Evolutionary conservation across 2,329 filamentous ascomycete species (phyloP).

Genomic region (Ambrosiella xylebori): DNA sequence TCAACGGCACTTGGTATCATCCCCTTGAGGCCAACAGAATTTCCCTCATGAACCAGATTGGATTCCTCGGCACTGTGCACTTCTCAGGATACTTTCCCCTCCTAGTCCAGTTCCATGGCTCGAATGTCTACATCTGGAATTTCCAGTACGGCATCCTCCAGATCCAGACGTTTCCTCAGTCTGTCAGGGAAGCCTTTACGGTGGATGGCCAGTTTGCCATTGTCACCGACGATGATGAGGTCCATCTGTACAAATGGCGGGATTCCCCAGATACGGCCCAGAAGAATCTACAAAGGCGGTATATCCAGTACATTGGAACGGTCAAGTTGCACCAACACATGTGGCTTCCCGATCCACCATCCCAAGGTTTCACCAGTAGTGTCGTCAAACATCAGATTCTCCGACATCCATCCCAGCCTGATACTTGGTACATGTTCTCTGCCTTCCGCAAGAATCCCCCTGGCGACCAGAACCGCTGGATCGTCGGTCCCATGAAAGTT

Average conservation of each 20-base stretch:
- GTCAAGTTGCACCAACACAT: background rate
- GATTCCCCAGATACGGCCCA: background rate
- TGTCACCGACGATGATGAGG: background rate
- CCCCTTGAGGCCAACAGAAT: background rate
- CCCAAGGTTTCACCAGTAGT: background rate
- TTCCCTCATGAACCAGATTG: background rate
- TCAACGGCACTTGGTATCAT: background rate
- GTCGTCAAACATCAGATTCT: background rate
- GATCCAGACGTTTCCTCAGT: background rate
- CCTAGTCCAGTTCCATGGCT: background rate
- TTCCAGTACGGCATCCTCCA: background rate
- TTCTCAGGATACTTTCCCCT: background rate
- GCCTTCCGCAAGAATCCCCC: background rate
- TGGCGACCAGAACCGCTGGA: background rate
- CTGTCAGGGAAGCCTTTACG: background rate
- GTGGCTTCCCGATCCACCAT: background rate
- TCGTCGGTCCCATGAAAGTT: background rate
- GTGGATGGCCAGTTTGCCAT: background rate
- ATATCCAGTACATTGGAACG: background rate
- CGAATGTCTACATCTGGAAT: background rate
- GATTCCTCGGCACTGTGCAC: background rate
- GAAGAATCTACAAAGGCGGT: too few relatives aligned
- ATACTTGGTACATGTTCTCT: background rate
- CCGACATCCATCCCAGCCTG: background rate
- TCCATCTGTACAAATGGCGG: background rate